Conservation (phyloP, 352 stramenopile genomes). For the Globisporangium solare region DNA sequence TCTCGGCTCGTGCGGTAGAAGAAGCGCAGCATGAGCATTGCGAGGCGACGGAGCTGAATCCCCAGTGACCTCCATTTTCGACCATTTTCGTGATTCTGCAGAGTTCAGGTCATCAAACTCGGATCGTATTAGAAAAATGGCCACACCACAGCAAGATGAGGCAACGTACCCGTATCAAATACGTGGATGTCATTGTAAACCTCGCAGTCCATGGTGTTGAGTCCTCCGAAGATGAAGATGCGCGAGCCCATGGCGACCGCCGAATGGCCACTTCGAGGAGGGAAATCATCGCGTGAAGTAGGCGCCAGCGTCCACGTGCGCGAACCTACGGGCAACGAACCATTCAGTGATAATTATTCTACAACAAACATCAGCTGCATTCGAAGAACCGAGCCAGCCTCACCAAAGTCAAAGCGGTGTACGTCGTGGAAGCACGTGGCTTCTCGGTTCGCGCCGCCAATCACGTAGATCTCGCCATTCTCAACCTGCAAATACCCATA, state of each 20-base stretch:
- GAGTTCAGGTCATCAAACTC: neutral
- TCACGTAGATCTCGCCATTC: slow-evolving; percentile 42
- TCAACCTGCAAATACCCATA: slow-evolving; percentile 13
- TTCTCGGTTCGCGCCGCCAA: slow-evolving; percentile 55
- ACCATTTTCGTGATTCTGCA: slow-evolving; percentile 26
- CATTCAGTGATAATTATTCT: neutral
- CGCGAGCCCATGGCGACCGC: slow-evolving; percentile 32
- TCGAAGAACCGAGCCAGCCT: neutral
- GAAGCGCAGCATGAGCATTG: slow-evolving; percentile 54
- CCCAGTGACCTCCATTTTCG: slow-evolving; percentile 17
- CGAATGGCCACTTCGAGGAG: slow-evolving; percentile 61
- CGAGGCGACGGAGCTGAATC: slow-evolving; percentile 35
- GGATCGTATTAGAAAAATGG: neutral
- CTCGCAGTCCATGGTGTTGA: slow-evolving; percentile 31
- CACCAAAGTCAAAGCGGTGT: slow-evolving; percentile 48
- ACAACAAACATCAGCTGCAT: neutral
- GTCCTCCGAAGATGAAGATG: slow-evolving; percentile 59
- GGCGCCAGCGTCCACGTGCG: slow-evolving; percentile 21
- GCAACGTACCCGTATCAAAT: slow-evolving; percentile 35
- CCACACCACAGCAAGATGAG: neutral
- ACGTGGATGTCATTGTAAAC: slow-evolving; percentile 59
- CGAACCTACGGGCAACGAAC: slow-evolving; percentile 4
- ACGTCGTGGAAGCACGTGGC: slow-evolving; percentile 51
- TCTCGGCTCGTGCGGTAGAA: slow-evolving; percentile 14
- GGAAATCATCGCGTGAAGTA: slow-evolving; percentile 17